Conservation (phyloP, 176 grass and related monocot species). For the Phoenix dactylifera region DNA sequence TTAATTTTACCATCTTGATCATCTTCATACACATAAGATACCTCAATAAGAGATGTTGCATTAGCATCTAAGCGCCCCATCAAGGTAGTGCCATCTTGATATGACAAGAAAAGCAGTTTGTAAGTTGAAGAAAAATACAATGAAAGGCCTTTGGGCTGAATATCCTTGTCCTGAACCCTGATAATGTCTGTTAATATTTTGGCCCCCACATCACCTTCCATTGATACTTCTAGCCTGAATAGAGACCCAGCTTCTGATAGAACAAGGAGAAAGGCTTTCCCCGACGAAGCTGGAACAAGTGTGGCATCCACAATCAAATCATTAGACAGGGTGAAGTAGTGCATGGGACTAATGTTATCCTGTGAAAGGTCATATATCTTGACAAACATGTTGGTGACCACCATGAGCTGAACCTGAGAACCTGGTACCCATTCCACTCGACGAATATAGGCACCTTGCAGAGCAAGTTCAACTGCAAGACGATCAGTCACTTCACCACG, state of each 20-base stretch:
- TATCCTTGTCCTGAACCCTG: conserved; percentile 39
- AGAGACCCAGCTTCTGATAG: conserved; percentile 74
- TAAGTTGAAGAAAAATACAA: conserved; percentile 86
- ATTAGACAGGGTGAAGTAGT: conserved; percentile 88
- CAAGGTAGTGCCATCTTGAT: conserved; percentile 75
- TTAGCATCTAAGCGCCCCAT: conserved; percentile 73
- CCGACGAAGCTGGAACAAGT: conserved; percentile 78
- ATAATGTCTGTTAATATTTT: conserved; percentile 75
- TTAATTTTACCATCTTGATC: conserved; percentile 75
- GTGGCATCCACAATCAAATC: conserved; percentile 75
- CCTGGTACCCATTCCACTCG: conserved; percentile 84
- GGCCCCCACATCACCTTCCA: conserved; percentile 71
- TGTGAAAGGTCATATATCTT: conserved; percentile 98
- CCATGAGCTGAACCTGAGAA: conserved; percentile 95
- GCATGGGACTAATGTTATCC: conserved; percentile 87
- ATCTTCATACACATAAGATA: conserved; percentile 68
- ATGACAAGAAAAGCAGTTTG: conserved; percentile 79
- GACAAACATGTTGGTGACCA: conserved; percentile 92
- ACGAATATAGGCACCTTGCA: conserved; percentile 80
- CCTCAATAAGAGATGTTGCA: conserved; percentile 50
- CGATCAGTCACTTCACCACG: conserved; percentile 92
- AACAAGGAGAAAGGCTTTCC: conserved; percentile 80
- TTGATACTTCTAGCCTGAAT: conserved; percentile 79
- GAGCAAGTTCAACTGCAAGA: conserved; percentile 92
- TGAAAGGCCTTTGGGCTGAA: conserved; percentile 65